Evolutionary conservation across 208 protist species (phyloP), one percentile per base, ranked within the genome.

Genomic region (Sergeia podlipaevii): DNA sequence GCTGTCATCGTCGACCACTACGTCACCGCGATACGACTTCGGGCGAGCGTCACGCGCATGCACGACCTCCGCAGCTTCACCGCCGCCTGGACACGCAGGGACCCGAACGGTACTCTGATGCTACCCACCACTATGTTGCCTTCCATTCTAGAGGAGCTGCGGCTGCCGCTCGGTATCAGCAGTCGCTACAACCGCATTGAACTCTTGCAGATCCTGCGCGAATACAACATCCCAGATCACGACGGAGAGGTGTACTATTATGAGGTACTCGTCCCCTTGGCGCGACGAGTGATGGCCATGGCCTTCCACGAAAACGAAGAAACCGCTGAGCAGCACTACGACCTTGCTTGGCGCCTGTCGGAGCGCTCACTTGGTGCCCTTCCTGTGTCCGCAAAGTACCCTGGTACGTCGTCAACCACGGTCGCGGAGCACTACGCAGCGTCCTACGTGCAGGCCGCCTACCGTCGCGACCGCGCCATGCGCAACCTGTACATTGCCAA

Each of bases 151-250:
- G 78, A 92, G 61, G 64, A 80, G 61, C 72, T 97, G 33, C 74
- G 80, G 0, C 78, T 80, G 36, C 91, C 91, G 20, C 79, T 97
- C 20, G 91, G 91, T 29, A 45, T 96, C 32, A 74, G 58, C 36
- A 77, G 73, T 53, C 66, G 74, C 30, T 71, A 67, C 48, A 85
- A 84, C 57, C 80, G 90, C 39, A 45, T 77, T 2, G 90, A 95
- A 70, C 53, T 96, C 39, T 58, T 96, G 46, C 68, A 66, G 13
- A 43, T 88, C 33, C 63, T 91, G 47, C 79, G 81, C n/a, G 82
- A 89, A 71, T 96, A 96, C 71, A 66, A 87, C 49, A 93, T 96
- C 34, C 83, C 91, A 18, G 75, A 88, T 26, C 80, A 89, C 62
- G 52, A 74, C 28, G 86, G 91, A 11, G 62, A 66, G 37, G 79